Percentiles rank a stretch among this genome's conserved stretches.
These are phyloP conservation scores for Daldinia childiae DNA, from an alignment of 495 filamentous ascomycete genomes.

Conservation along the genomic window DNA sequence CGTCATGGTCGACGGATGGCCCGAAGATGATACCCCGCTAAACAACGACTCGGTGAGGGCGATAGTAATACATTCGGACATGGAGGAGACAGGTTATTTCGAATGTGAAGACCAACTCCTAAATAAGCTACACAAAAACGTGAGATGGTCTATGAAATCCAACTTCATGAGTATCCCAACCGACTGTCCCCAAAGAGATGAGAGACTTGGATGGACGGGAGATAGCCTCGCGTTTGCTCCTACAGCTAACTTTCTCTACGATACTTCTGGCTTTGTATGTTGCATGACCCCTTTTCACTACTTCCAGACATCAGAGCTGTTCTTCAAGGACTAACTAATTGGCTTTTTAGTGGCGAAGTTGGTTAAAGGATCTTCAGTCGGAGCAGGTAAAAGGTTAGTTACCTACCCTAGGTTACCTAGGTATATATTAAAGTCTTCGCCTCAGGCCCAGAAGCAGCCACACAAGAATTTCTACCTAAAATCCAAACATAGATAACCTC, in stretches of 20 bases:
- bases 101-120: constrained; percentile 58
- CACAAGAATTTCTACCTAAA: too few species aligned
- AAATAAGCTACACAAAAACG: constrained; percentile 61
- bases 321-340: background rate
- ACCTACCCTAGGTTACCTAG: background rate
- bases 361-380: constrained; percentile 57
- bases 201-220: constrained; percentile 66
- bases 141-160: constrained; percentile 62
- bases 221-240: constrained; percentile 61
- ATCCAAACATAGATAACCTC: too few species aligned
- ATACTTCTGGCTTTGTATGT: constrained; percentile 55
- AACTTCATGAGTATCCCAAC: constrained; percentile 65
- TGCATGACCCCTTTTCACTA: background rate
- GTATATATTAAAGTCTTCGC: too few species aligned
- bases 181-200: constrained; percentile 66
- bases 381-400: constrained; percentile 50
- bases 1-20: constrained; percentile 61
- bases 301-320: too few species aligned
- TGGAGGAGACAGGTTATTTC: constrained; percentile 59
- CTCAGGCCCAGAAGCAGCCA: too few species aligned
- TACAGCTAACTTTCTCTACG: constrained; percentile 61
- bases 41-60: constrained; percentile 50
- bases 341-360: constrained; percentile 48
- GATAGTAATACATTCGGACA: constrained; percentile 61
- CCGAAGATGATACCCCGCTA: constrained; percentile 36